A percentile compares a stretch with the other conserved stretches of the same genome.
Conservation (phyloP, 768 basidiomycete species). For the Phylloporus sp. region DNA sequence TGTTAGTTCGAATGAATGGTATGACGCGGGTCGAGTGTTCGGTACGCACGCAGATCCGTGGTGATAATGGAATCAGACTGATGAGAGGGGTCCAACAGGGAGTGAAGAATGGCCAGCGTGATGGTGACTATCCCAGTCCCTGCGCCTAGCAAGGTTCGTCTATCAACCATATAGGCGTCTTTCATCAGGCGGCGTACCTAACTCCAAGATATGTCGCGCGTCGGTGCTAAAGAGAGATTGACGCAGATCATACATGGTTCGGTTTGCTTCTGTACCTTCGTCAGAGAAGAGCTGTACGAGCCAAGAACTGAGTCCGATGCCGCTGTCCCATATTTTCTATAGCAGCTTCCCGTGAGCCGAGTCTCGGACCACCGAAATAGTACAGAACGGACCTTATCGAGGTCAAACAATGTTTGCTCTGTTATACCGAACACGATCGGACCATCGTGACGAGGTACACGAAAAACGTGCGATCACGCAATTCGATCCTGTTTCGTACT, state of each 20-base stretch:
- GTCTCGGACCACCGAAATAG: background rate
- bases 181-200: conserved; percentile 61
- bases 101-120: conserved; percentile 53
- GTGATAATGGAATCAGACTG: conserved; percentile 41
- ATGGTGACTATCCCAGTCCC: conserved; percentile 83
- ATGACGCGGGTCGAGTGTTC: background rate
- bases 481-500: conserved; percentile 63
- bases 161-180: background rate
- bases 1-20: conserved; percentile 28
- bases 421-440: conserved; percentile 42
- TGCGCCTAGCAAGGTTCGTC: conserved; percentile 45
- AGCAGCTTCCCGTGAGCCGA: conserved; percentile 10
- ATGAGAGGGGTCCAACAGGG: conserved; percentile 24
- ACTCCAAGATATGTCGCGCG: conserved; percentile 52
- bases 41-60: conserved; percentile 67
- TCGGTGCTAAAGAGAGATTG: conserved; percentile 38
- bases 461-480: conserved; percentile 28
- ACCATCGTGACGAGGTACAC: background rate
- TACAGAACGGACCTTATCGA: conserved; percentile 82
- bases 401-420: conserved; percentile 86
- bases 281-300: conserved; percentile 39
- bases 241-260: conserved; percentile 19
- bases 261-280: background rate
- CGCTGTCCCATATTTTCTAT: conserved; percentile 97
- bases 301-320: conserved; percentile 81